Conservation (phyloP, 2,329 filamentous ascomycete species). For the Colletotrichum graminicola region DNA sequence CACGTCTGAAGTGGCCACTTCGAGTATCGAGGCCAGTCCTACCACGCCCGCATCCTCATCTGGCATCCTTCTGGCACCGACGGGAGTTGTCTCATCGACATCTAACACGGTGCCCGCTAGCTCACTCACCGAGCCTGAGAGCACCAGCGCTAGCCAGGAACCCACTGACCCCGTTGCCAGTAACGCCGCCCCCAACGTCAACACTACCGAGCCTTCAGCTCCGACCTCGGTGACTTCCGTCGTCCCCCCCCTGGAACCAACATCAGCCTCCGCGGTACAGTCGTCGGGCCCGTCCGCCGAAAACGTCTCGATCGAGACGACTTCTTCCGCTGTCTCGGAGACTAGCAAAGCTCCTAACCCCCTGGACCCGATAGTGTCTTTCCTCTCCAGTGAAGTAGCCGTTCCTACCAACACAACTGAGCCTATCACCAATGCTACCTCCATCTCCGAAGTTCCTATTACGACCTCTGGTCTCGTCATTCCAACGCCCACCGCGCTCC, state of each 20-base stretch:
- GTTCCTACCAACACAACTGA: conserved; percentile 34
- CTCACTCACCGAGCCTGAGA: conserved; percentile 7
- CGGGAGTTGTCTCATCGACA: conserved; percentile 48
- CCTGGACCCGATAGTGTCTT: conserved; percentile 37
- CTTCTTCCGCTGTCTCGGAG: conserved; percentile 19
- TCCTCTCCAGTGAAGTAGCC: conserved; percentile 32
- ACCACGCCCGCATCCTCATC: conserved; percentile 40
- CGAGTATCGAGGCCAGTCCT: conserved; percentile 11
- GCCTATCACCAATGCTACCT: conserved; percentile 31
- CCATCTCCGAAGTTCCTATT: conserved; percentile 12
- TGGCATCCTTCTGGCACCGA: conserved; percentile 49
- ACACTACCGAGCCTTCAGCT: conserved; percentile 28
- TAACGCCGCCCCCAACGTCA: conserved; percentile 30
- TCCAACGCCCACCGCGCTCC: conserved; percentile 31
- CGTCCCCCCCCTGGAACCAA: conserved; percentile 16
- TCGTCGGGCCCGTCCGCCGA: conserved; percentile 9
- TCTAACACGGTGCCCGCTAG: conserved; percentile 18
- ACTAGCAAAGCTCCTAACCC: conserved; percentile 28
- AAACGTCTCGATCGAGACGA: conserved; percentile 8
- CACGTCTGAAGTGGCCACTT: conserved; percentile 26
- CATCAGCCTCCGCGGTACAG: conserved; percentile 6
- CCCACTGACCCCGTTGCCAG: neutral
- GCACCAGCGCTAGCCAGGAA: conserved; percentile 8
- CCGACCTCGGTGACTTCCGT: conserved; percentile 25
- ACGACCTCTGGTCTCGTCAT: conserved; percentile 29